These are phyloP conservation scores for Xanthoparmelia taractica DNA, from an alignment of 495 filamentous ascomycete genomes.

Conservation along the genomic window DNA sequence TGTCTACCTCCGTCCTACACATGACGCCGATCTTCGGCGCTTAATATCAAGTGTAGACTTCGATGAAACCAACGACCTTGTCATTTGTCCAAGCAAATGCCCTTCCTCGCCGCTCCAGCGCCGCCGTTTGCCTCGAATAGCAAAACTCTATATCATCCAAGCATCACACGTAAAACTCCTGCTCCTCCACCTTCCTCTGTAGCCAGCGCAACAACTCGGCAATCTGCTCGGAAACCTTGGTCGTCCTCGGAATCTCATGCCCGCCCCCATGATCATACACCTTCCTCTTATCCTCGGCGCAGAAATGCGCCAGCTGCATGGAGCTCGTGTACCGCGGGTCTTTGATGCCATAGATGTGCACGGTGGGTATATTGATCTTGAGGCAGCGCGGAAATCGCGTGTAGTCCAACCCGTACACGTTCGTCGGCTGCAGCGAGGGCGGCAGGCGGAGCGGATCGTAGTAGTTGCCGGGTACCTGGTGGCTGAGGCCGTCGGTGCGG, in stretches of 20 bases:
- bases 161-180: background rate
- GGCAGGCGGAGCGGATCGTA: conserved; percentile 18
- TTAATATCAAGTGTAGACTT: too few relatives aligned
- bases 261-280: conserved; percentile 48
- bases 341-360: conserved; percentile 52
- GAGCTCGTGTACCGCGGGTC: conserved; percentile 49
- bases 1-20: too few relatives aligned
- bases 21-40: too few relatives aligned
- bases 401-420: conserved; percentile 48
- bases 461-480: background rate
- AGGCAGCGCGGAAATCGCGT: conserved; percentile 36
- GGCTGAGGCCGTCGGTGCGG: background rate
- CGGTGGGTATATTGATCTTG: conserved; percentile 50
- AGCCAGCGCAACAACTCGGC: conserved; percentile 37
- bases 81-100: too few relatives aligned
- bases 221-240: conserved; percentile 32
- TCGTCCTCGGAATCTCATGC: conserved; percentile 47
- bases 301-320: conserved; percentile 49
- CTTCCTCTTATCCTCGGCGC: conserved; percentile 39
- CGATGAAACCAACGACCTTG: too few relatives aligned
- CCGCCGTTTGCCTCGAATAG: background rate
- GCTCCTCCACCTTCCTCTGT: conserved; percentile 10
- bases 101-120: background rate
- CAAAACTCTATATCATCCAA: background rate
- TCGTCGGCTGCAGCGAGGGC: conserved; percentile 17